Evolutionary conservation across 306 rosid species (phyloP).

Genomic region (Glycine soja): DNA sequence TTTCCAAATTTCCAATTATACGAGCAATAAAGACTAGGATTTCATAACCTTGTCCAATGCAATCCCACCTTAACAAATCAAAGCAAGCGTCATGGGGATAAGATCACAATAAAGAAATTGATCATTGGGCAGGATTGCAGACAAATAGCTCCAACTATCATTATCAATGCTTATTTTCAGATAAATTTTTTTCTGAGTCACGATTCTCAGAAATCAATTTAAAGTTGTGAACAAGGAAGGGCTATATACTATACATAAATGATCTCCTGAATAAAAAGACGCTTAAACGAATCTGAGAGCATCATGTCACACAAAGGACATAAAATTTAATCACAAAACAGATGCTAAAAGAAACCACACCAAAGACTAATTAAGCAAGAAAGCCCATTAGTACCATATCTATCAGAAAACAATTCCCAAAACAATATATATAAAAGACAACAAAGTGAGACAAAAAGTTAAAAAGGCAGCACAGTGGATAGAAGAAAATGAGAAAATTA

Average conservation of each 20-base stretch:
- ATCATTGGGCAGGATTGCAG: conserved; percentile 37
- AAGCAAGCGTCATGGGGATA: background rate
- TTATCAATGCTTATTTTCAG: background rate
- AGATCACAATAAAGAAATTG: background rate
- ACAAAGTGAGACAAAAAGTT: background rate
- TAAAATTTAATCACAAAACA: background rate
- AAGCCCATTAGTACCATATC: background rate
- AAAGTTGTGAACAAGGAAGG: background rate
- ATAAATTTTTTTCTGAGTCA: background rate
- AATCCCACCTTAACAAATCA: background rate
- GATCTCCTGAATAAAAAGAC: background rate
- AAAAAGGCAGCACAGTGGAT: background rate
- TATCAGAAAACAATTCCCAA: background rate
- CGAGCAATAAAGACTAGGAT: no score
- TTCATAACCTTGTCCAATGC: no score
- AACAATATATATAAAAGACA: background rate
- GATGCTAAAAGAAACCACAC: background rate
- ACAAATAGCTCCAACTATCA: background rate
- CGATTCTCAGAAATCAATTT: background rate
- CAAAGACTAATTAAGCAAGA: background rate
- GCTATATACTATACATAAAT: background rate
- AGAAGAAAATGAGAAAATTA: conserved; percentile 8
- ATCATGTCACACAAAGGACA: background rate
- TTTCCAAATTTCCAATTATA: no score
- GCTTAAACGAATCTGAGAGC: background rate